A percentile compares a stretch with the other conserved stretches of the same genome.
phyloP scores from a whole-genome alignment of 768 basidiomycete genomes.

The Chiua virens region DNA sequence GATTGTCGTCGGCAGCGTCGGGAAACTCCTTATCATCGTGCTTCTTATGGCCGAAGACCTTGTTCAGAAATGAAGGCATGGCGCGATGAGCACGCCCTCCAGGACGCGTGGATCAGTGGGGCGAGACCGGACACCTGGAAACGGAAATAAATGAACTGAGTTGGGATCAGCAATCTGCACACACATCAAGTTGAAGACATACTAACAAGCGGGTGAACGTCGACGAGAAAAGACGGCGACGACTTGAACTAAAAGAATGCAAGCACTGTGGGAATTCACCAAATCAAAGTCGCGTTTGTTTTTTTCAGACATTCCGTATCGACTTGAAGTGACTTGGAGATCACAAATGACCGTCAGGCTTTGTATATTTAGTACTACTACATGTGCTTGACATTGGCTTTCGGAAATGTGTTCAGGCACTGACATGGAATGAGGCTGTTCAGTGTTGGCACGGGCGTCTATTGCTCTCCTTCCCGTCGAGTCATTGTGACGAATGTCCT shows the following conservation, averaged over 20 bases:
- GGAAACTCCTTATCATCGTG: conserved; percentile 50
- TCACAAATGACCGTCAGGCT: no score
- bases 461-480: conserved; percentile 1
- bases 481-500: conserved; percentile 21
- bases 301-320: no score
- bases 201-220: conserved; percentile 1
- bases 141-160: no score
- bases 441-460: conserved; percentile 18
- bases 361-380: no score
- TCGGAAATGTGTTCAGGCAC: no score
- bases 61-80: conserved; percentile 72
- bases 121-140: conserved; percentile 6
- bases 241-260: not conserved
- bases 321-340: no score
- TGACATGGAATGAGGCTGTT: conserved; percentile 30
- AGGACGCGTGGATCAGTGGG: conserved; percentile 10
- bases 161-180: conserved; percentile 4
- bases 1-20: conserved; percentile 39
- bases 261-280: conserved; percentile 14
- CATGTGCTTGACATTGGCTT: no score
- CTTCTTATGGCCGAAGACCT: conserved; percentile 75
- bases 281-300: not conserved
- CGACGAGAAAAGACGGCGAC: conserved; percentile 1
- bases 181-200: not conserved
- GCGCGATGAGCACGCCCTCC: conserved; percentile 17